Evolutionary conservation across 176 grass and related monocot genomes (phyloP), one percentile per base, ranked within the genome.

Genomic region (Thinopyrum elongatum): DNA sequence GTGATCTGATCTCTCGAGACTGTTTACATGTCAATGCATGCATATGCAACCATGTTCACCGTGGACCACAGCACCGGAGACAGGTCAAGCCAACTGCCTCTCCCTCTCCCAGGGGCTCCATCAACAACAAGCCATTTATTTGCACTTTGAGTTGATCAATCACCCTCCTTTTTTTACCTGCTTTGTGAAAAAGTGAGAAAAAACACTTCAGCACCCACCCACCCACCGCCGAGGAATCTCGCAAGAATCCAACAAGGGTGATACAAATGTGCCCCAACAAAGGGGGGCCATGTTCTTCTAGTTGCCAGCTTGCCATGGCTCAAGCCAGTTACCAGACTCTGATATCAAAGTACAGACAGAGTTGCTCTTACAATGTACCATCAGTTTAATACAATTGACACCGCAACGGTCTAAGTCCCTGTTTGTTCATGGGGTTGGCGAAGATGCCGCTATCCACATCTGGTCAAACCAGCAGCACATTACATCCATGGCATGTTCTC

Each of bases 61-160:
- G 33, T 76, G 81, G 85, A 80, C 81, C 80, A 86, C 84, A 27
- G 35, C 23, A 25, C 22, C 28, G 13, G 39, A 77, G 79, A n/a
- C 84, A 79, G 84, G 73, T 80, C 75, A 44, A 74, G 31, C 65
- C 59, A 87, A 36, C 76, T 76, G 85, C 85, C 84, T 42, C 79
- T 16, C 47, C 46, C 47, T 46, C 15, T 69, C 68, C 72, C 59
- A 25, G 65, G 68, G 67, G 76, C 67, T 74, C 75, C 83, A 69
- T 51, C 51, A 1, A 64, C 7, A 79, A n/a, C 28, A 31, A 53
- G 3, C 29, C 28, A 76, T 77, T 44, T 76, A 74, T 76, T 36
- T 70, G 78, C 36, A 70, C 10, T 72, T 58, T 58, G 7, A 9
- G 2, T 3, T 64, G n/a, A 63, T 77, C 49, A 53, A 53, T 53